Evolutionary conservation across 306 rosid species (phyloP).

Genomic region (Carpinus fangiana): DNA sequence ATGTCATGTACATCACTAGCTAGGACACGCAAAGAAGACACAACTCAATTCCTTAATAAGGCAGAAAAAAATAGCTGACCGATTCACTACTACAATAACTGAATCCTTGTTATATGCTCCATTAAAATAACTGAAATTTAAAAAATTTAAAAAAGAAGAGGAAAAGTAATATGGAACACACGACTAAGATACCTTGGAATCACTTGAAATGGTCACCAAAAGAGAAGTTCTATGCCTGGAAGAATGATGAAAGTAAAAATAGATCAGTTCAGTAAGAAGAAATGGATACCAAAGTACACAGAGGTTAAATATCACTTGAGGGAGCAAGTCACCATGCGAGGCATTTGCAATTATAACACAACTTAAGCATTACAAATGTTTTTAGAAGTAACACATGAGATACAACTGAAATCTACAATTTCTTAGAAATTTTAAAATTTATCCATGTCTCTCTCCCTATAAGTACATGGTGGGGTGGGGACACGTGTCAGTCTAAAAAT

Average conservation of each 20-base stretch:
- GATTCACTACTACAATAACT: background rate
- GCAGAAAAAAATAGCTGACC: background rate
- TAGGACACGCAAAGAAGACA: background rate
- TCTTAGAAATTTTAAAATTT: background rate
- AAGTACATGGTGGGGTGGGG: background rate
- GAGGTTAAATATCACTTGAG: background rate
- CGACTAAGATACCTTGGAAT: conserved; percentile 60
- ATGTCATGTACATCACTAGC: background rate
- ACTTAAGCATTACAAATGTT: background rate
- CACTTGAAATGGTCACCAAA: conserved; percentile 75
- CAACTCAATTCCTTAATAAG: background rate
- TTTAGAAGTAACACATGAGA: background rate
- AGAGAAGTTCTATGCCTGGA: conserved; percentile 74
- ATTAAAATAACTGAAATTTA: conserved; percentile 13
- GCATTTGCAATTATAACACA: background rate
- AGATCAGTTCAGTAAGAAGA: conserved; percentile 27
- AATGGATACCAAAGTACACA: background rate
- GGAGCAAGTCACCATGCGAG: background rate
- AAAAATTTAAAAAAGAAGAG: conserved; percentile 7
- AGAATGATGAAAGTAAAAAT: conserved; percentile 30
- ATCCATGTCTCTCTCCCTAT: background rate
- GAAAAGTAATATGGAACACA: background rate
- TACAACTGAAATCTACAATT: background rate
- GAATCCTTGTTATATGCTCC: background rate
- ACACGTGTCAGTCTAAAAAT: background rate